phyloP scores from a whole-genome alignment of 495 filamentous ascomycete genomes.

The Penicillium arizonense region DNA sequence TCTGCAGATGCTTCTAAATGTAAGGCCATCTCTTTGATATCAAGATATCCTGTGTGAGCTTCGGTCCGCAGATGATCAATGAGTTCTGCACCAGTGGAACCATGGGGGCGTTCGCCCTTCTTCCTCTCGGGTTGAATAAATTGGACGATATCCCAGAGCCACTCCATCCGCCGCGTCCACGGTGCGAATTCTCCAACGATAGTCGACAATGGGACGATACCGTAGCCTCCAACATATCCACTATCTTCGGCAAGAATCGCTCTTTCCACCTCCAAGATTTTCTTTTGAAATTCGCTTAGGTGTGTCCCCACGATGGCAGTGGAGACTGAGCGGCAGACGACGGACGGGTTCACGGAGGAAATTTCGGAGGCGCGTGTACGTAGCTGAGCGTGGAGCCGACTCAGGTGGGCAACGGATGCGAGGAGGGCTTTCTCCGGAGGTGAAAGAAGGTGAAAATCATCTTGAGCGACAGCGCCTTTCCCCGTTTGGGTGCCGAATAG shows the following conservation, averaged over 20 bases:
- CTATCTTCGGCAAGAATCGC: slow-evolving; percentile 70
- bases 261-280: slow-evolving; percentile 80
- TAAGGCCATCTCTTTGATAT: slow-evolving; percentile 73
- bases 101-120: slow-evolving; percentile 16
- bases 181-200: slow-evolving; percentile 79
- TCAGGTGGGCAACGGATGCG: slow-evolving; percentile 68
- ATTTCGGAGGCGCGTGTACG: slow-evolving; percentile 61
- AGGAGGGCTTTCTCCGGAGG: slow-evolving; percentile 82
- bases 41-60: slow-evolving; percentile 82
- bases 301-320: slow-evolving; percentile 71
- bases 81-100: slow-evolving; percentile 62
- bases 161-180: slow-evolving; percentile 82
- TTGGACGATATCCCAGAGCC: slow-evolving; percentile 71
- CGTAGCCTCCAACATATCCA: slow-evolving; percentile 78
- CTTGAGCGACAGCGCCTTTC: slow-evolving; percentile 36
- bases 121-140: slow-evolving; percentile 55
- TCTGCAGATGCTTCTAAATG: slow-evolving; percentile 76
- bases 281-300: slow-evolving; percentile 74
- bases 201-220: slow-evolving; percentile 86
- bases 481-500: slow-evolving; percentile 58
- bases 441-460: slow-evolving; percentile 56
- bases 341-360: slow-evolving; percentile 66
- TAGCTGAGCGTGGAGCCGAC: slow-evolving; percentile 70
- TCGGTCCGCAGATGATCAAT: slow-evolving; percentile 74
- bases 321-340: slow-evolving; percentile 85